Evolutionary conservation across 2,329 filamentous ascomycete genomes (phyloP).

Genomic region (Fusarium scirpi): DNA sequence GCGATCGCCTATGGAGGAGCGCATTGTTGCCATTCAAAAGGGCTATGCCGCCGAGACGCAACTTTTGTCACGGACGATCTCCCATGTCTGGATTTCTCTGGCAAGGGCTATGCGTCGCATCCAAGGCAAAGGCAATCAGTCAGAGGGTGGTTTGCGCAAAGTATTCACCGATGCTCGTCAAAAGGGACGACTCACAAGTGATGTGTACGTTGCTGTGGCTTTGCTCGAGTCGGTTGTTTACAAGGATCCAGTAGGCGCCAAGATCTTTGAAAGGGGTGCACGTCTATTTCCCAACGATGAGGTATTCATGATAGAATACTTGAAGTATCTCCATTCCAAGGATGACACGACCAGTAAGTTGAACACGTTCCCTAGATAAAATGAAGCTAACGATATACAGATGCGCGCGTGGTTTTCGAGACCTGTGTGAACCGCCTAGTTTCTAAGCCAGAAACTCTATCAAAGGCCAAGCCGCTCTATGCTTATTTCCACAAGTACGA

Average conservation of each 20-base stretch:
- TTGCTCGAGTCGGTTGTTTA: conserved; percentile 96
- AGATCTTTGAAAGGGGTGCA: conserved; percentile 94
- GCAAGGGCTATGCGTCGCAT: conserved; percentile 95
- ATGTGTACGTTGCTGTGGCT: conserved; percentile 94
- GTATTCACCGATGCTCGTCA: conserved; percentile 91
- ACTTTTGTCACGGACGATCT: conserved; percentile 84
- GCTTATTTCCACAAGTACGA: conserved; percentile 96
- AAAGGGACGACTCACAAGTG: conserved; percentile 88
- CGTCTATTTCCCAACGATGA: conserved; percentile 96
- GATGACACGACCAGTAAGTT: conserved; percentile 92
- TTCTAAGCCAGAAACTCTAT: conserved; percentile 77
- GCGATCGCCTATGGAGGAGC: conserved; percentile 72
- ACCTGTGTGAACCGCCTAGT: conserved; percentile 88
- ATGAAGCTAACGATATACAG: conserved; percentile 58
- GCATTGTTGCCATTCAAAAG: conserved; percentile 71
- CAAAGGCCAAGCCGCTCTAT: conserved; percentile 87
- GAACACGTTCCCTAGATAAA: not conserved
- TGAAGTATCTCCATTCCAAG: conserved; percentile 92
- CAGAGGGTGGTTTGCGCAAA: conserved; percentile 82
- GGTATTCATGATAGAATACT: conserved; percentile 91
- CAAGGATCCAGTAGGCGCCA: conserved; percentile 90
- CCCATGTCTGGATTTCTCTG: conserved; percentile 93
- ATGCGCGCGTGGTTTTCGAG: conserved; percentile 96
- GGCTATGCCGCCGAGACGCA: conserved; percentile 79
- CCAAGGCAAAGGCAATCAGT: conserved; percentile 79